phyloP scores from a whole-genome alignment of 352 stramenopile species.

The Phytopythium boreale region DNA sequence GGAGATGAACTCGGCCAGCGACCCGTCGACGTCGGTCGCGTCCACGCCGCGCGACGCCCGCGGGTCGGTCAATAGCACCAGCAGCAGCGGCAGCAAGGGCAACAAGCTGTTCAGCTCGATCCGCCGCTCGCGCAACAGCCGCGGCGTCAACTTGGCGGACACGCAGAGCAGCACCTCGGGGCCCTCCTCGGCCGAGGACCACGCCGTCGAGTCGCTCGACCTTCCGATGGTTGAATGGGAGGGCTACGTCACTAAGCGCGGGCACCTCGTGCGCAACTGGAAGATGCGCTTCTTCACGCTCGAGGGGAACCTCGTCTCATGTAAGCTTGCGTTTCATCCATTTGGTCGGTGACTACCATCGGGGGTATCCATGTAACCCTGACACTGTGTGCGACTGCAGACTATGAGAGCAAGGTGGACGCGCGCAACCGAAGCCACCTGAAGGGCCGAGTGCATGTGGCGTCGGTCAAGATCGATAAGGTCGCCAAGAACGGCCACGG shows the following conservation, averaged over 20 bases:
- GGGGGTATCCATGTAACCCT: not conserved
- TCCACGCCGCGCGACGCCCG: constrained; percentile 10
- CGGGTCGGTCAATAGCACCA: constrained; percentile 29
- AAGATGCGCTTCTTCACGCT: constrained; percentile 88
- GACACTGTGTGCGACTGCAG: constrained; percentile 10
- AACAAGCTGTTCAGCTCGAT: constrained; percentile 62
- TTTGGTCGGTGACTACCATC: not conserved
- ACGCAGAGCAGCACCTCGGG: constrained; percentile 11
- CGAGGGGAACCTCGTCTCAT: constrained; percentile 83
- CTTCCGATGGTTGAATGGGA: constrained; percentile 88
- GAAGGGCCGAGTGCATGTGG: constrained; percentile 82
- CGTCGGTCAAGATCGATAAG: constrained; percentile 72
- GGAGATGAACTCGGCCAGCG: constrained; percentile 3
- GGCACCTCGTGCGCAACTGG: constrained; percentile 87
- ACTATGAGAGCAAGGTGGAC: constrained; percentile 89
- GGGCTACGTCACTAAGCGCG: constrained; percentile 88
- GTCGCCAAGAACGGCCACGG: constrained; percentile 75
- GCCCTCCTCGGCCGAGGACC: constrained; percentile 32
- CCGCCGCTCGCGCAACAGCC: constrained; percentile 40
- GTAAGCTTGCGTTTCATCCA: constrained; percentile 24
- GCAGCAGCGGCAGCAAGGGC: constrained; percentile 40
- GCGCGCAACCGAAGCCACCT: constrained; percentile 82
- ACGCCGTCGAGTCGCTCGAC: constrained; percentile 74
- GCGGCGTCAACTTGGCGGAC: constrained; percentile 16
- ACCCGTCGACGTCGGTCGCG: constrained; percentile 1